These are phyloP conservation scores for Phytopythium aichiense DNA, from an alignment of 352 stramenopile species.

Conservation along the genomic window DNA sequence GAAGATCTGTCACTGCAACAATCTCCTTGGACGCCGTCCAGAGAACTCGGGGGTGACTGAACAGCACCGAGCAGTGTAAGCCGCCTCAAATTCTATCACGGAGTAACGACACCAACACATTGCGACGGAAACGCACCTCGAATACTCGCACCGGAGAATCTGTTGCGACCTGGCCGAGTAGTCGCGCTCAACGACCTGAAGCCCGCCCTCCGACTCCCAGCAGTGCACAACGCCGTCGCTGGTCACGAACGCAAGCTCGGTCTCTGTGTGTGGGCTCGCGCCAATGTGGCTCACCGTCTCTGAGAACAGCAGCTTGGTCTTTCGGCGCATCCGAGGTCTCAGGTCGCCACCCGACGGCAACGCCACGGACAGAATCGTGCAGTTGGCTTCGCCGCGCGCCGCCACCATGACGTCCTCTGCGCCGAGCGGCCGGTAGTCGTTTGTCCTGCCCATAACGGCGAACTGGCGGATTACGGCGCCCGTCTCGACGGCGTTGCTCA, in stretches of 20 bases:
- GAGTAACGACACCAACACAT: neutral
- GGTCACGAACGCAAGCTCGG: constrained; percentile 52
- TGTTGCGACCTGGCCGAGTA: constrained; percentile 22
- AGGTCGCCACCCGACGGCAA: constrained; percentile 9
- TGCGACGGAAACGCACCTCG: constrained; percentile 31
- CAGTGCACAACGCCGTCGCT: constrained; percentile 38
- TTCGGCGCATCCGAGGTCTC: constrained; percentile 25
- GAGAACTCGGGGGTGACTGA: constrained; percentile 67
- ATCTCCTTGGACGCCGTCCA: constrained; percentile 47
- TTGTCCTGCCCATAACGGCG: constrained; percentile 42
- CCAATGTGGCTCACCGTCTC: constrained; percentile 57
- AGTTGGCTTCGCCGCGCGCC: constrained; percentile 11
- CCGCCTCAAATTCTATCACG: neutral
- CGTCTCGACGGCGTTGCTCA: constrained; percentile 48
- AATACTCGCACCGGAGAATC: constrained; percentile 66
- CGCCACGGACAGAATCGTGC: constrained; percentile 27
- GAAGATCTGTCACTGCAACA: constrained; percentile 46
- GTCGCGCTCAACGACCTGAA: constrained; percentile 29
- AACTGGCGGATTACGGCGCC: constrained; percentile 58
- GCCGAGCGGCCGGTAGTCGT: constrained; percentile 32
- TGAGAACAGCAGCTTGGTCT: constrained; percentile 47
- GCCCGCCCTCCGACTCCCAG: constrained; percentile 42
- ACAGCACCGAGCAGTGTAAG: neutral
- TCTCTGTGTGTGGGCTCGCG: constrained; percentile 58
- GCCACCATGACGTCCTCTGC: constrained; percentile 26